Evolutionary conservation across 345 rosid genomes (phyloP).

Genomic region (Eucalyptus regnans): DNA sequence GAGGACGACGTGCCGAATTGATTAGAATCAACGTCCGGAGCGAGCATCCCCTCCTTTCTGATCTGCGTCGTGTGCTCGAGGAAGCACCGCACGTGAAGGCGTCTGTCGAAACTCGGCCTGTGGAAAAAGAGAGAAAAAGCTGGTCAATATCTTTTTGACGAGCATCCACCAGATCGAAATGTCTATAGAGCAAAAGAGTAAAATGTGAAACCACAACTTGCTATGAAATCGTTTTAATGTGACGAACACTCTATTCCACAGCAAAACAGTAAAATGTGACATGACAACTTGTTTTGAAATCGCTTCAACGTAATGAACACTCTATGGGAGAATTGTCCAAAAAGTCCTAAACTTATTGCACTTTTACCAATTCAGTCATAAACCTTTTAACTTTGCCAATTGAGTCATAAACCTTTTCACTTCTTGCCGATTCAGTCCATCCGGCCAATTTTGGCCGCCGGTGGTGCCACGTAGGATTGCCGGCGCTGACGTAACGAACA

Average conservation of each 20-base stretch:
- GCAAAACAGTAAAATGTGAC: rapidly evolving
- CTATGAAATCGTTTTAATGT: not conserved
- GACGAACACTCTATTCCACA: rapidly evolving
- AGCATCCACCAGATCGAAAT: not conserved
- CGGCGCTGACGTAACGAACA: rapidly evolving
- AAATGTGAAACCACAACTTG: not conserved
- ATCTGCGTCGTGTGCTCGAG: not conserved
- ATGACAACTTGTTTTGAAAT: too few species aligned
- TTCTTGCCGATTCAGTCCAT: too few species aligned
- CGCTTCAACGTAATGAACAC: too few species aligned
- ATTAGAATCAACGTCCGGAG: not conserved
- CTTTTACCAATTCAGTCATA: too few species aligned
- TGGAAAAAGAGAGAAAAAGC: not conserved
- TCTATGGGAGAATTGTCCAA: not conserved
- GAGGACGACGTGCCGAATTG: not conserved
- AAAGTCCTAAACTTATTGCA: too few species aligned
- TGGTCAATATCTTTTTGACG: not conserved
- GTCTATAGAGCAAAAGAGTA: too few species aligned
- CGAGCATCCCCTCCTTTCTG: not conserved
- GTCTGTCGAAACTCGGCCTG: not conserved
- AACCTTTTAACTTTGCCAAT: too few species aligned
- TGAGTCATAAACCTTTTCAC: too few species aligned
- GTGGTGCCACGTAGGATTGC: too few species aligned
- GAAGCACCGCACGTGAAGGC: not conserved
- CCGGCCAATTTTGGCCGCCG: too few species aligned